Percentiles rank a stretch among this genome's conserved stretches.
Evolutionary conservation across 192 early-diverging fungal species (phyloP).

Genomic region (Coemansia sp.): DNA sequence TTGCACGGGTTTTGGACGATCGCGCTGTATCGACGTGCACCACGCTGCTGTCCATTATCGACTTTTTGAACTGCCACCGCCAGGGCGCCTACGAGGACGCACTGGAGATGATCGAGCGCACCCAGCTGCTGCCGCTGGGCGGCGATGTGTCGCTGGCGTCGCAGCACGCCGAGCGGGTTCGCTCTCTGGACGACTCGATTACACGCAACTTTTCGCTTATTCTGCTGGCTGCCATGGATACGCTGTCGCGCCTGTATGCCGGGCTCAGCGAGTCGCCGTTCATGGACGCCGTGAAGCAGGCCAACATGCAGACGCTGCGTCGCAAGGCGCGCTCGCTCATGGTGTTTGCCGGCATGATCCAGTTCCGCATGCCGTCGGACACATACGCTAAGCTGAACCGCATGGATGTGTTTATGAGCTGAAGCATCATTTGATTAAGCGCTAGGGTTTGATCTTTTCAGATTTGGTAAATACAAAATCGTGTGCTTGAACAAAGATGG

Average conservation of each 20-base stretch:
- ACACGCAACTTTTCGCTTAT: constrained; percentile 74
- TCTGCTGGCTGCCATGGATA: constrained; percentile 70
- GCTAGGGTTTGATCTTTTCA: too few species aligned
- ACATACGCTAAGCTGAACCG: constrained; percentile 75
- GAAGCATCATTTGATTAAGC: too few species aligned
- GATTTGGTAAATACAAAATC: too few species aligned
- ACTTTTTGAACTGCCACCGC: constrained; percentile 58
- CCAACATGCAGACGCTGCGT: constrained; percentile 55
- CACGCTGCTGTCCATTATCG: constrained; percentile 58
- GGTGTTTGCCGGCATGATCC: constrained; percentile 81
- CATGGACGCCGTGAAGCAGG: constrained; percentile 42
- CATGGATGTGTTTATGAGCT: constrained; percentile 64
- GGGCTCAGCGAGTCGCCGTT: constrained; percentile 57
- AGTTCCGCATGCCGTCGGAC: constrained; percentile 82
- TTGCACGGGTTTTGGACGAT: constrained; percentile 36
- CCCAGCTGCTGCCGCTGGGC: constrained; percentile 64
- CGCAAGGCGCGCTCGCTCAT: constrained; percentile 66
- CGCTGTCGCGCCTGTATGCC: constrained; percentile 59
- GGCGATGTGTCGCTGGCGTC: constrained; percentile 58
- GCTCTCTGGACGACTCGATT: constrained; percentile 63
- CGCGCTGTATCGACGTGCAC: constrained; percentile 56
- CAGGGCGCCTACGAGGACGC: constrained; percentile 60
- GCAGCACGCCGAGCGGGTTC: constrained; percentile 66
- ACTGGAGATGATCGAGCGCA: constrained; percentile 56
- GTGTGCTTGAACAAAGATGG: too few species aligned